Base-by-base conservation (phyloP, 2,329 filamentous ascomycete species). In the Aspergillus cejpii region DNA sequence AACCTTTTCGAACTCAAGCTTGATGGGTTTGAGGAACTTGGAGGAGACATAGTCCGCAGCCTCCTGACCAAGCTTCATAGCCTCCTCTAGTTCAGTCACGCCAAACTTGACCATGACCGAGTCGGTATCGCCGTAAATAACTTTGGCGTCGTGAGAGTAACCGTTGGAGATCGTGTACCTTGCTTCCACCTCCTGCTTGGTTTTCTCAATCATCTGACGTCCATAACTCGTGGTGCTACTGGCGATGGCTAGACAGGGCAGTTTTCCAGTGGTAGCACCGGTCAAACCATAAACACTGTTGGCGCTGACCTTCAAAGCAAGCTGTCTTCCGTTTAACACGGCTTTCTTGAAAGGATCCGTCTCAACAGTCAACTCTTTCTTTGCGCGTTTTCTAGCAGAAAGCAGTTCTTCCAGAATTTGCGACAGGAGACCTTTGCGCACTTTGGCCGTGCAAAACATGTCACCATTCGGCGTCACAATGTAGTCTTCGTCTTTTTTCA, bases 51-150 rank as follows among this genome's bases (percentile, higher is more conserved):
- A 94, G 15, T 83, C 76, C 0, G 92, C 86, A 8, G 92, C 92
- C 65, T 98, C 90, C 61, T 95, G 79, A n/a, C 92, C 92, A 19
- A 98, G 74, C 60, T 85, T 89, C 92, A 98, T 98, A 17, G 89
- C 85, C 53, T 92, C 87, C 5, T 80, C 77, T 14, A 98, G 75
- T 52, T 96, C 89, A 33, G 81, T 83, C 7, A 89, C 90, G 34
- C 92, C 92, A 56, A 98, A 98, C 62, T 96, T 97, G 50, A 98
- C 91, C 92, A 98, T 98, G 71, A 98, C 92, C 6, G 92, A 98
- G 76, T 98, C 92, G 1, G 92, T 98, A 68, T 98, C 92, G 72
- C 92, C 92, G 57, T 98, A 98, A 52, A 98, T 94, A 70, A 98
- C 92, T 63, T 96, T 83, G 0, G 92, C 92, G 65, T 98, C 87